phyloP scores from a whole-genome alignment of 768 basidiomycete species.

The Tephrocybe sp. region DNA sequence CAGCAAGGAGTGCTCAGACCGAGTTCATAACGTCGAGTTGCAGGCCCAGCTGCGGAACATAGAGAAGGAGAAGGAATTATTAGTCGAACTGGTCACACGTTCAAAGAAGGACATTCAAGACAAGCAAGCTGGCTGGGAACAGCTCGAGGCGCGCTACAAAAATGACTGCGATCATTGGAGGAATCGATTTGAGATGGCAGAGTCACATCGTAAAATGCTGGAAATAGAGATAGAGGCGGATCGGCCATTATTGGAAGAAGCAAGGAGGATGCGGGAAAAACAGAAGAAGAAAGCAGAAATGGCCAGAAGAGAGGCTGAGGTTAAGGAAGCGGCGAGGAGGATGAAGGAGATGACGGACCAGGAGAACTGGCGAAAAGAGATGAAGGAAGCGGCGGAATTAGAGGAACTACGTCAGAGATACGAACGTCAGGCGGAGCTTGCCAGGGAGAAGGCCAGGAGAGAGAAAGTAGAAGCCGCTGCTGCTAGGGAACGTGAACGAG shows the following conservation, averaged over 20 bases:
- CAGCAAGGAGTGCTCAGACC: background rate
- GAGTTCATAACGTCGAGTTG: background rate
- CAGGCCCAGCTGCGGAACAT: background rate
- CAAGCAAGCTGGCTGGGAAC: background rate
- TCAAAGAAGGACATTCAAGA: background rate
- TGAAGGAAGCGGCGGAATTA: background rate
- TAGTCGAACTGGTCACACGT: background rate
- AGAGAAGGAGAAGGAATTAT: background rate
- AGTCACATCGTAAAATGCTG: slow-evolving; percentile 16
- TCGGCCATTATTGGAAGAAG: slow-evolving; percentile 11
- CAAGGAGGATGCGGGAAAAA: slow-evolving; percentile 3
- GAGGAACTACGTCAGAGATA: too few species aligned
- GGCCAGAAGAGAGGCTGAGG: slow-evolving; percentile 4
- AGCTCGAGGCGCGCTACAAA: background rate
- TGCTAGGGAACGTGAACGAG: background rate
- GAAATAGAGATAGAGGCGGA: slow-evolving; percentile 12
- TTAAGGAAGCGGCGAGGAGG: slow-evolving; percentile 10
- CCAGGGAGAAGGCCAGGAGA: too few species aligned
- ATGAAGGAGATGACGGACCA: slow-evolving; percentile 4
- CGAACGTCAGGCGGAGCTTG: too few species aligned
- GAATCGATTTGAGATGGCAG: slow-evolving; percentile 6
- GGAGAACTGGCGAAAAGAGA: slow-evolving; percentile 10
- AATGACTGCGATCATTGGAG: slow-evolving; percentile 13
- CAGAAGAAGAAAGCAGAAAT: slow-evolving; percentile 5
- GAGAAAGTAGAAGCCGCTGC: too few species aligned